Base-by-base conservation (phyloP, 2,329 filamentous ascomycete species). In the Fusarium ambrosium region DNA sequence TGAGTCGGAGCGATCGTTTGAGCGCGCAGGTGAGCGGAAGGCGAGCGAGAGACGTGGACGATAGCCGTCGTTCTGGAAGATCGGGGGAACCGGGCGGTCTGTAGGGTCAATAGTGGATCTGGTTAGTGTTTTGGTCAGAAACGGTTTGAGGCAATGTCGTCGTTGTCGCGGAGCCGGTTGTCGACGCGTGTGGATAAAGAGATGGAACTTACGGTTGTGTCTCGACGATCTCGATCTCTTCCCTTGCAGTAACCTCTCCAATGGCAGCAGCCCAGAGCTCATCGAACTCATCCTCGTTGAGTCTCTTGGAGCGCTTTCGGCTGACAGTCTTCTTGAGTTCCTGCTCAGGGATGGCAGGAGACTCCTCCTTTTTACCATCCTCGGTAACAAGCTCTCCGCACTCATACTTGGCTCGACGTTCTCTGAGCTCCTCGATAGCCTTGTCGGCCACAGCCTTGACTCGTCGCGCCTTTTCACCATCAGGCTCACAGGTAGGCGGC, bases 401-500 rank as follows among this genome's bases (percentile, higher is more conserved):
- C 85, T 99, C 97, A 79, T 92, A 98, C 79, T 95, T 92, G 65
- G 97, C 97, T 69, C 94, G 92, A 45, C 94, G 92, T 76, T 97
- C 91, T 64, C 97, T 90, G 59, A 99, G 89, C 78, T 95, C 93
- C 78, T 98, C 95, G 5, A 98, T 89, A 2, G 94, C 95, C 81
- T 92, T 93, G 81, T 98, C 93, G 9, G 95, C 95, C 18, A 99
- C 95, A 22, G 92, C 91, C 79, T 96, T 94, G 59, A 98, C 93
- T 20, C 94, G 93, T 43, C 94, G 91, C 9, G 93, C 94, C 82
- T 98, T 98, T 79, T 97, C 95, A 70, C 95, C 95, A 82, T 99
- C 97, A 0, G 97, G 94, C 83, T 98, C 96, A 82, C 97, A 99
- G 6, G 94, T 95, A 2, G 97, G 96, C 7, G 95, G 92, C 10